phyloP scores from a whole-genome alignment of 2,329 filamentous ascomycete genomes.

The Zelopaecilomyces penicillatus region DNA sequence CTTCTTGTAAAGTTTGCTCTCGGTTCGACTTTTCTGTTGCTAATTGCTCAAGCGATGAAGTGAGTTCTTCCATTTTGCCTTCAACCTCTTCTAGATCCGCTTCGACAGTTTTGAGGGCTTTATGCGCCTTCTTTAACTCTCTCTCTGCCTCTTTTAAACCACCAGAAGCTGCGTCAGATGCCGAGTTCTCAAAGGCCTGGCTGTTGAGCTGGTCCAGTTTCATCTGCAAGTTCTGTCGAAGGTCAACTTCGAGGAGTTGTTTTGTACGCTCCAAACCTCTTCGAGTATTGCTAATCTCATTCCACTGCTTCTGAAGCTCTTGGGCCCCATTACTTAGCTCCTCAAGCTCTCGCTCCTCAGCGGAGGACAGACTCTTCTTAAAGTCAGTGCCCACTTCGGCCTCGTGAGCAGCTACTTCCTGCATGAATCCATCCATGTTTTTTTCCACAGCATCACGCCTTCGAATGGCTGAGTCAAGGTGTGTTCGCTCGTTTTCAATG shows the following conservation, averaged over 20 bases:
- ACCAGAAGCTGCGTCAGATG: slow-evolving; percentile 51
- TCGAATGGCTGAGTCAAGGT: slow-evolving; percentile 60
- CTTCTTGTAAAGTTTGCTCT: slow-evolving; percentile 64
- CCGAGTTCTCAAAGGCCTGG: slow-evolving; percentile 59
- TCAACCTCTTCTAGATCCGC: slow-evolving; percentile 68
- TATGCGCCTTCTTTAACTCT: slow-evolving; percentile 71
- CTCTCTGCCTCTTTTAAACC: slow-evolving; percentile 70
- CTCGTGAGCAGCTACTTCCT: slow-evolving; percentile 69
- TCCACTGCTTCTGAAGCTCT: slow-evolving; percentile 67
- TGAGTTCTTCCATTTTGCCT: slow-evolving; percentile 50
- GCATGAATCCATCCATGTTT: slow-evolving; percentile 66
- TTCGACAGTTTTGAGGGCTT: slow-evolving; percentile 58
- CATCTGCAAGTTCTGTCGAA: slow-evolving; percentile 82
- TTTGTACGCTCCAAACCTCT: slow-evolving; percentile 74
- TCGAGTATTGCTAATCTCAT: slow-evolving; percentile 63
- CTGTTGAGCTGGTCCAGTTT: slow-evolving; percentile 79
- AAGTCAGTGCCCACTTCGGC: slow-evolving; percentile 78
- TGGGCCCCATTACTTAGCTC: slow-evolving; percentile 60
- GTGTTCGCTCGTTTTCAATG: slow-evolving; percentile 63
- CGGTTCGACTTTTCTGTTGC: slow-evolving; percentile 51
- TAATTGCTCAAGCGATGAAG: slow-evolving; percentile 45
- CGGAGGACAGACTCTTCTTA: slow-evolving; percentile 74
- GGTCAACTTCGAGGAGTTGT: slow-evolving; percentile 72
- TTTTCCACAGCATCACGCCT: slow-evolving; percentile 62
- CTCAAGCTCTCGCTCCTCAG: slow-evolving; percentile 78